Base-by-base conservation (phyloP, 768 basidiomycete species). In the Chalciporus chontae region DNA sequence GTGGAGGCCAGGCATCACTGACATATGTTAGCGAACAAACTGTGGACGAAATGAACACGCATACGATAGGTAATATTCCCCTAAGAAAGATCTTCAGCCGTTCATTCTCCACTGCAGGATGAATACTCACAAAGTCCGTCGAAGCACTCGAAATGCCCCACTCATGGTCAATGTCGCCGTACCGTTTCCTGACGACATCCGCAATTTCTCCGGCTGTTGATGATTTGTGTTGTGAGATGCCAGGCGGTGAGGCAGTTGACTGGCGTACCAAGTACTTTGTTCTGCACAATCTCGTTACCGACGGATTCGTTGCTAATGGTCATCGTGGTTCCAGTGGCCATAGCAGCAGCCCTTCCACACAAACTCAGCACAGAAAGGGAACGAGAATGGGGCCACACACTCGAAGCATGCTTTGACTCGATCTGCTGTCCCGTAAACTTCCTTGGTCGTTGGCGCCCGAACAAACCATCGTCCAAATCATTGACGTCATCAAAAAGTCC, bases 361-460 rank as follows among this genome's bases (percentile, higher is more conserved):
- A 17, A 19, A n/a, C 43, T 38, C 27, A 50, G 40, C 11, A 34
- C 2, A 10, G 11, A 24, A 23, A 21, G 18, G 5, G 6, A 36
- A 39, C 10, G 39, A 27, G 11, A 15, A 31, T 7, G 19, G 14
- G 26, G 5, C 17, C 11, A 69, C 80, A 46, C 51, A 87, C 86
- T 84, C 73, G 69, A 90, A 89, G 63, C 90, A 93, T 1, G 81
- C 78, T 11, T 73, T 69, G 7, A 90, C 81, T 21, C 87, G 79
- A 49, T 79, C 74, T 19, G 77, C 65, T 0, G 83, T 76, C 14
- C 73, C 76, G 45, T 80, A 61, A 40, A 83, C 76, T 55, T 88
- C 86, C 8, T 76, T 75, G 26, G 78, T 75, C 0, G 80, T 79
- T 4, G 87, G 84, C 0, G 86, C 87, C 18, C 90, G 85, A 5